Evolutionary conservation across 2,329 filamentous ascomycete species (phyloP), one percentile per base, ranked within the genome.

Genomic region (Pseudocercospora cruenta): DNA sequence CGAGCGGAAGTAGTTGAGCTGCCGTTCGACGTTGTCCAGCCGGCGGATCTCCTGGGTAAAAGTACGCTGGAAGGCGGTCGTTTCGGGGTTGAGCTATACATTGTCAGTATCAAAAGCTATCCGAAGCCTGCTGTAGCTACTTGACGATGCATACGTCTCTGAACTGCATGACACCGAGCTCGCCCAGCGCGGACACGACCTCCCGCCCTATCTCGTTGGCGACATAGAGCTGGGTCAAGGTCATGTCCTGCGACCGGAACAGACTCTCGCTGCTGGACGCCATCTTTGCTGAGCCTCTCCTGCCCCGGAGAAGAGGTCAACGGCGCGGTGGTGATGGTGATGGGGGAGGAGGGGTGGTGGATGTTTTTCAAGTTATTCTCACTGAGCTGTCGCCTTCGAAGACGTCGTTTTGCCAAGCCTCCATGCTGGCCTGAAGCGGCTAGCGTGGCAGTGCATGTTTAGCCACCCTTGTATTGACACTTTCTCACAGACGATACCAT

Each of bases 221-320:
- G 77, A 99, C 96, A 83, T 98, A 99, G 77, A 99, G 91, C 89
- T 99, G 95, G 78, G 96, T 96, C 90, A 99, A 91, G 87, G 93
- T 97, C 95, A 99, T 99, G 82, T 97, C 92, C 92, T 93, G 92
- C 80, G 95, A 99, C 87, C 96, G 94, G 90, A 99, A 98, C 85
- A 97, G 92, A 82, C 94, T 97, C 84, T 98, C 93, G 83, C 92
- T 84, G 61, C 79, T 76, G 64, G 85, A 82, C 81, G 84, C 87
- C 88, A 90, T 90, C 63, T 67, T 73, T 66, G 49, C 63, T 51
- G 45, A 31, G 62, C 68, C 64, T 68, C 64, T 67, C 66, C 60
- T 55, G 45, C 28, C 54, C 59, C n/a, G 39, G 60, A 26, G 43
- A 63, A 65, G 68, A 66, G 69, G 68, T 49, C 45, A 24, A 26